Percentiles rank a stretch among this genome's conserved stretches.
Conservation (phyloP, 2,329 filamentous ascomycete genomes). For the Fusarium tupiense region DNA sequence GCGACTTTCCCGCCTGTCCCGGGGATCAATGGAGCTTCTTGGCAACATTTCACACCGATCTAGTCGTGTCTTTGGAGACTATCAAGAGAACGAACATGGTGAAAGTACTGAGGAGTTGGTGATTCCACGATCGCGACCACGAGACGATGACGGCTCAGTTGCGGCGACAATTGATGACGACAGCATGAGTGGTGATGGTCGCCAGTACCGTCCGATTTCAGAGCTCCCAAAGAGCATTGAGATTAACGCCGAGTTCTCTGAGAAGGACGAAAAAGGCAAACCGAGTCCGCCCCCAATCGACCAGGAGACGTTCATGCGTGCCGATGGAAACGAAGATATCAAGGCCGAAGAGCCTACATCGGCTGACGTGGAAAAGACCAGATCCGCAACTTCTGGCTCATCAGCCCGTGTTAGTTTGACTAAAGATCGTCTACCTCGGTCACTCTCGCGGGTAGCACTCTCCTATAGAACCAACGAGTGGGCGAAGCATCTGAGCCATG, state of each 20-base stretch:
- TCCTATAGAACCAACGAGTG: constrained; percentile 94
- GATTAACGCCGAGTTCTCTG: constrained; percentile 52
- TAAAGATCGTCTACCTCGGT: constrained; percentile 72
- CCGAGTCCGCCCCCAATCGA: constrained; percentile 12
- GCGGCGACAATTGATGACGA: constrained; percentile 67
- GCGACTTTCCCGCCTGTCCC: constrained; percentile 62
- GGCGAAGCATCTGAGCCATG: constrained; percentile 86
- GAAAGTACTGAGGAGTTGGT: constrained; percentile 61
- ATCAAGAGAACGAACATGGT: constrained; percentile 39
- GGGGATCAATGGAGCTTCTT: constrained; percentile 57
- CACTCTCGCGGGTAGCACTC: constrained; percentile 78
- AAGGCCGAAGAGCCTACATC: constrained; percentile 13
- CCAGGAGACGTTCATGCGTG: constrained; percentile 14
- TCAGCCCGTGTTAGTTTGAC: constrained; percentile 62
- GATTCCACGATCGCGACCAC: constrained; percentile 44
- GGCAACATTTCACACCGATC: constrained; percentile 54
- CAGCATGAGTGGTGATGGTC: constrained; percentile 55
- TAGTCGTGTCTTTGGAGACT: constrained; percentile 27
- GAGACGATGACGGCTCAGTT: constrained; percentile 61
- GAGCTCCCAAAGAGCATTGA: constrained; percentile 48
- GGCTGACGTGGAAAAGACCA: constrained; percentile 47
- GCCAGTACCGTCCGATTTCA: constrained; percentile 40
- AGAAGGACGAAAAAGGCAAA: constrained; percentile 33
- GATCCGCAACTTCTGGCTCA: constrained; percentile 54
- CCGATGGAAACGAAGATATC: not conserved